Evolutionary conservation across 2,329 filamentous ascomycete species (phyloP), one percentile per base, ranked within the genome.

Genomic region (Rutstroemia sp.): DNA sequence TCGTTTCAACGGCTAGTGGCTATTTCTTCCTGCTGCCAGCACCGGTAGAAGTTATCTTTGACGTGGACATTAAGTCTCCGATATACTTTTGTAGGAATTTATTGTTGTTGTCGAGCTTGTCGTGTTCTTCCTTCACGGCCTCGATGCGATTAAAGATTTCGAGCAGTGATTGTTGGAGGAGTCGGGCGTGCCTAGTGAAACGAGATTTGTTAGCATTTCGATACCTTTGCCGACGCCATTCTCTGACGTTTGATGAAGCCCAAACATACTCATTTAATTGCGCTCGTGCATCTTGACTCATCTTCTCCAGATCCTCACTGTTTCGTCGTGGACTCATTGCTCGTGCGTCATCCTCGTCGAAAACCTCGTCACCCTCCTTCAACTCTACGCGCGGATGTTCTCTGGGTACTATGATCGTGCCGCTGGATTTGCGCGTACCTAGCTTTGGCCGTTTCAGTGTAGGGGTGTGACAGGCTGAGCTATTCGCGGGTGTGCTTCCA

Each of bases 51-150:
- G 84, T 87, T 64, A 88, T 87, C 68, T 87, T 87, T 70, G 82
- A 85, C n/a, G 84, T 87, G 64, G 89, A 89, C 82, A 96, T 97
- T 55, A 97, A 79, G 68, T 96, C 92, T 62, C 92, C 92, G 67
- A 97, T 97, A 71, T 97, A 97, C 72, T 96, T 96, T 72, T 97
- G 92, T 48, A 99, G 75, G 69, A 97, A 96, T 68, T 91, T 92
- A 78, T 99, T 99, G 72, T 96, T 92, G 71, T 82, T 94, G 72
- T 97, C 92, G 54, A 99, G 83, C 73, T 96, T 96, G 74, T 96
- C 90, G 69, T 99, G 92, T 69, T 97, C 92, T 65, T 88, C 87
- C 72, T 91, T 89, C 61, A 97, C 92, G 30, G 89, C 89, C 69
- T 99, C 94, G 70, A 97, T 95, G 51, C 91, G 88, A 72, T 96